Evolutionary conservation across 108 stramenopile genomes (phyloP), one percentile per base, ranked within the genome.

Genomic region (Nannochloropsis gaditana): DNA sequence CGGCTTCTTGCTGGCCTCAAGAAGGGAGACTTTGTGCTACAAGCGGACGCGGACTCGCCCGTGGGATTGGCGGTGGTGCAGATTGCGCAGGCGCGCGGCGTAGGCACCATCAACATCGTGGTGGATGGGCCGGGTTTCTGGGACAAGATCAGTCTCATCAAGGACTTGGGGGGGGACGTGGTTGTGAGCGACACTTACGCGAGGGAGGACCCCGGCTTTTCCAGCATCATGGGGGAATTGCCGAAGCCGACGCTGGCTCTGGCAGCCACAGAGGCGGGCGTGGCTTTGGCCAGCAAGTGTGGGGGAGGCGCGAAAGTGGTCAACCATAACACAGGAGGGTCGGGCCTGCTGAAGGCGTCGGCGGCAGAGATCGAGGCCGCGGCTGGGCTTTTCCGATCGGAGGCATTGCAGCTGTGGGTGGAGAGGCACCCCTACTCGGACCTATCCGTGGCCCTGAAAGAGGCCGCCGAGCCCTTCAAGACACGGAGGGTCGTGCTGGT

Each of bases 121-220:
- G 0, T n/a, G 59, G 59, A 73, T 6, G 59, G 5, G 19, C 59
- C 59, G 2, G 59, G 59, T 4, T 73, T 73, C n/a, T 73, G 15
- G 15, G 59, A 73, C 8, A 73, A 73, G 59, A n/a, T n/a, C 19
- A n/a, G 59, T 73, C 41, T 81, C 21, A 21, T 81, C 41, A 81
- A 81, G 80, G 80, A 81, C 31, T 42, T 81, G 80, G 80, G 80
- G 19, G 80, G 80, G 5, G 80, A 81, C 31, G 80, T 81, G 80
- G 80, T 81, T 11, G 21, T 21, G 21, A 41, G 11, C 5, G 19
- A 81, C 31, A 42, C 21, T 3, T 81, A 81, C 21, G 80, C 41
- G 21, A 81, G 21, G 11, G 80, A 41, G 19, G 31, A 21, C 11
- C 21, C 80, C 41, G 41, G 80, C 6, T 81, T 81, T 41, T n/a